These are phyloP conservation scores for Paramecium primaurelia DNA, from an alignment of 73 alveolate species.

Conservation along the genomic window DNA sequence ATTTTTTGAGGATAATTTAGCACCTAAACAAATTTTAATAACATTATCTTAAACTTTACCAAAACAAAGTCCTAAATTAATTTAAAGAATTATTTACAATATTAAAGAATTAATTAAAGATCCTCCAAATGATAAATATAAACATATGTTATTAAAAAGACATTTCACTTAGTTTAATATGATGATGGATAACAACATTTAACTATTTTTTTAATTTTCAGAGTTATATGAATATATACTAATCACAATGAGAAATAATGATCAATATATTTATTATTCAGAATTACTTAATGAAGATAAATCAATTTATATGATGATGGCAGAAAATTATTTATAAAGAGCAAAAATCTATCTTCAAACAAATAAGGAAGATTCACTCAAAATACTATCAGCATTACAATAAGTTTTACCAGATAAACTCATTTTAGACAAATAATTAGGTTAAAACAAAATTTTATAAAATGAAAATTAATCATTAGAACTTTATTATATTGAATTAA, in stretches of 20 bases:
- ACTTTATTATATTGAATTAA: not conserved
- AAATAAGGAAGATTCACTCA: not conserved
- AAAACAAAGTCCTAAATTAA: not conserved
- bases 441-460: not conserved
- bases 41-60: not conserved
- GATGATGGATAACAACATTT: not conserved
- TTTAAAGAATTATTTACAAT: not conserved
- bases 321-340: not conserved
- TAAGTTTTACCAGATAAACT: not conserved
- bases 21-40: not conserved
- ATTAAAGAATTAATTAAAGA: not conserved
- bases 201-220: not conserved
- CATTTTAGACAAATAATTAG: not conserved
- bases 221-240: not conserved
- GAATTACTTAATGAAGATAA: not conserved
- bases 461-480: not conserved
- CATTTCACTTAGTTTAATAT: not conserved
- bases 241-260: not conserved
- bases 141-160: not conserved
- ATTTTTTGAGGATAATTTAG: conserved; percentile 31
- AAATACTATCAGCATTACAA: not conserved
- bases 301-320: not conserved
- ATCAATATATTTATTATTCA: not conserved
- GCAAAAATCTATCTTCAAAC: not conserved
- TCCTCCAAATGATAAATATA: conserved; percentile 30